A percentile compares a stretch with the other conserved stretches of the same genome.
These are phyloP conservation scores for Trypanosoma melophagium DNA, from an alignment of 208 protist genomes.

Conservation along the genomic window DNA sequence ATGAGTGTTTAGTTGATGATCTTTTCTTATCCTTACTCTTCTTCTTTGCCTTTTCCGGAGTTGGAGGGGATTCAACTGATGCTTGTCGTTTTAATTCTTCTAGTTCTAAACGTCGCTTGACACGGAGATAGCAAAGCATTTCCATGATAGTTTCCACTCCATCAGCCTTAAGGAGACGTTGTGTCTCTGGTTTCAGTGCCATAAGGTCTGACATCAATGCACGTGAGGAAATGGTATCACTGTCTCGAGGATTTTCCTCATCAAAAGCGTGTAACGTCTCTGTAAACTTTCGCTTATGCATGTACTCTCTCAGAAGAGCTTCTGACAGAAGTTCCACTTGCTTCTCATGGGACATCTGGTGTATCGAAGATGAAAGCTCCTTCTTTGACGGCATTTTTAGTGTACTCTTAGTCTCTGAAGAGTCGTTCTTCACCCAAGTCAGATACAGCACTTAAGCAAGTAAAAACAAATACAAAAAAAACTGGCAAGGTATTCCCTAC, in stretches of 20 bases:
- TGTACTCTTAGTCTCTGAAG: neutral
- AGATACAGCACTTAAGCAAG: conserved; percentile 18
- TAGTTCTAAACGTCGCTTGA: conserved; percentile 56
- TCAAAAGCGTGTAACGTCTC: conserved; percentile 86
- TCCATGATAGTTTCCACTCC: conserved; percentile 92
- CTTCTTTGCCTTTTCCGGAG: conserved; percentile 49
- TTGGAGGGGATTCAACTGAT: conserved; percentile 37
- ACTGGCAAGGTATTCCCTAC: too few species aligned
- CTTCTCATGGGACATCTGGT: conserved; percentile 67
- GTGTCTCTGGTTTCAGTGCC: conserved; percentile 46
- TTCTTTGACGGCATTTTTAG: conserved; percentile 68
- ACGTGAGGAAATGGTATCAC: conserved; percentile 80
- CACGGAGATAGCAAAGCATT: conserved; percentile 82
- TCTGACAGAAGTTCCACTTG: conserved; percentile 85
- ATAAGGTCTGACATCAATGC: conserved; percentile 89
- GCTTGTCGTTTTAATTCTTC: conserved; percentile 47
- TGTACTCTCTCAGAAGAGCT: conserved; percentile 89
- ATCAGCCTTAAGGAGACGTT: conserved; percentile 59
- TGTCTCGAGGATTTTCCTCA: conserved; percentile 76
- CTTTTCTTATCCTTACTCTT: conserved; percentile 31
- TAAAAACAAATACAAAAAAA: too few species aligned
- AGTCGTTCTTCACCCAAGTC: neutral
- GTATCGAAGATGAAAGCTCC: conserved; percentile 51
- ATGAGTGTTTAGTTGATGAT: conserved; percentile 1
- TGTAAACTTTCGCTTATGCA: conserved; percentile 84